Base-by-base conservation (phyloP, 371 early-diverging fungal genomes). In the Funneliformis caledonium region DNA sequence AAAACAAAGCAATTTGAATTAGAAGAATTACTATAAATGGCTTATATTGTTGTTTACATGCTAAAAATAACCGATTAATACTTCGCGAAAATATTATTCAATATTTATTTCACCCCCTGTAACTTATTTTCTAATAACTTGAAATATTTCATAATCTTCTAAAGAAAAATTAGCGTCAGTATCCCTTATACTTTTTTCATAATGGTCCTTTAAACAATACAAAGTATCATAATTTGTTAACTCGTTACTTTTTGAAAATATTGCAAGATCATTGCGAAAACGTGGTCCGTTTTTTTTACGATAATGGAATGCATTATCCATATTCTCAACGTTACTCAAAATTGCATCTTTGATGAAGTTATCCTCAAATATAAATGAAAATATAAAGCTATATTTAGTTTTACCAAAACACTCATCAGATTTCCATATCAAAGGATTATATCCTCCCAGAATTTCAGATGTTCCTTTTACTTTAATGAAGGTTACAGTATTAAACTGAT, bases 401-500 rank as follows among this genome's bases (percentile, higher is more conserved):
- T 50, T 1, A 3, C 48, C 16, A 12, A 11, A 72, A 48, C 6
- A 2, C n/a, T 19, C 16, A 14, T 4, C 0, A 19, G 74, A 11
- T 16, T 9, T 2, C 64, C 67, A 78, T 4, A 11, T 1, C 16
- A 19, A 5, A 31, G 78, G 78, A 65, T 78, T 67, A 50, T 78
- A 78, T 8, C 78, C 78, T 31, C 78, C 78, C 2, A 78, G 0
- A 48, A 78, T 78, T 48, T 78, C 42, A 62, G 61, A 2, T 56
- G 26, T 65, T 52, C 16, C 52, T 64, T 64, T 64, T 11, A 64
- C 64, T 22, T 64, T 64, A 64, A 64, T 10, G 31, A 64, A 31
- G 8, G 16, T 31, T 4, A 64, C 14, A 2, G 31, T 31, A 2
- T 9, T 9, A 11, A 0, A 0, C 9, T 12, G 26, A 4, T 14